Evolutionary conservation across 2,329 filamentous ascomycete species (phyloP).

Genomic region (Pestalotiopsis sp.): DNA sequence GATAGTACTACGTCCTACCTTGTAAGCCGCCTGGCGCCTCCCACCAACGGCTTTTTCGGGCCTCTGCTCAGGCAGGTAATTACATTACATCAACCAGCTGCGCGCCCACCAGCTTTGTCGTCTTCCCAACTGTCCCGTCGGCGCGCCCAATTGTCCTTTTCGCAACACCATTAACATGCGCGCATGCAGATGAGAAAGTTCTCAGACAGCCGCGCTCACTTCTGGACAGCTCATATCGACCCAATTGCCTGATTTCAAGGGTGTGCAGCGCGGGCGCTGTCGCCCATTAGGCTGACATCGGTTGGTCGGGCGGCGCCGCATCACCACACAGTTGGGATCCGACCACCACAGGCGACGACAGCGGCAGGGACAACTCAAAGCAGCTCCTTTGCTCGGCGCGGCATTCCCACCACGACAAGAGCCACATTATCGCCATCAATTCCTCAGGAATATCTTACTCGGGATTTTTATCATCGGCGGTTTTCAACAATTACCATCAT

Average conservation of each 20-base stretch:
- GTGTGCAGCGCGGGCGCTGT: slow-evolving; percentile 14
- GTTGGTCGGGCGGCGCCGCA: slow-evolving; percentile 8
- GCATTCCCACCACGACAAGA: not conserved
- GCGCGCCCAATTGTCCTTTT: not conserved
- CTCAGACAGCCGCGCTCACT: no score
- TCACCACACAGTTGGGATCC: not conserved
- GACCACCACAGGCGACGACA: not conserved
- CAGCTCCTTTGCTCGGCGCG: not conserved
- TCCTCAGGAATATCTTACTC: not conserved
- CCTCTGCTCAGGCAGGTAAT: not conserved
- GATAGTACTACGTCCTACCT: not conserved
- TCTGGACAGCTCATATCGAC: not conserved
- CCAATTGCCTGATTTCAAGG: slow-evolving; percentile 10
- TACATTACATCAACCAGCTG: not conserved
- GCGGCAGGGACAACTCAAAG: not conserved
- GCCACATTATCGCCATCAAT: not conserved
- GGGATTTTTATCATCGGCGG: not conserved
- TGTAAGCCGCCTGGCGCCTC: not conserved
- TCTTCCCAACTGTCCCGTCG: slow-evolving; percentile 1
- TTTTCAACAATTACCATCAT: not conserved
- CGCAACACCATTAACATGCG: slow-evolving; percentile 10
- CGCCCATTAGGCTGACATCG: slow-evolving; percentile 5
- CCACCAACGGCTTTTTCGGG: not conserved
- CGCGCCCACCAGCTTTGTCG: not conserved
- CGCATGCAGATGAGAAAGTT: not conserved